Conservation (phyloP, 139 green algal genomes). For the Nannochloris sp. region DNA sequence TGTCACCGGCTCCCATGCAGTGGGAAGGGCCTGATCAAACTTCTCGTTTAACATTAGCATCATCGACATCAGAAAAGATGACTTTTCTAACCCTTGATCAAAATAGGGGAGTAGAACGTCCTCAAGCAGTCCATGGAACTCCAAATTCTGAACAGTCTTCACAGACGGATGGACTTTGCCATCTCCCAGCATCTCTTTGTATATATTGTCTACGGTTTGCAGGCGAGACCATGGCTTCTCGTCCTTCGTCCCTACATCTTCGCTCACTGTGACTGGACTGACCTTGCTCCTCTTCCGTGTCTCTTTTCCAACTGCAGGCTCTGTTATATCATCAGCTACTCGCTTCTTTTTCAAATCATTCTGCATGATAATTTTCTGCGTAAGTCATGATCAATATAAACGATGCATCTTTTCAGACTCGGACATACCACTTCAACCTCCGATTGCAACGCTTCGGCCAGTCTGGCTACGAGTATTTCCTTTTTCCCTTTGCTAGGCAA, state of each 20-base stretch:
- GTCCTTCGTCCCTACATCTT: too few species aligned
- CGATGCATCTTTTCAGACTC: too few species aligned
- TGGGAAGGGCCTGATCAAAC: too few species aligned
- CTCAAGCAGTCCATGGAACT: slow-evolving; percentile 92
- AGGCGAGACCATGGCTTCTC: background rate
- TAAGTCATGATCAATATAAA: too few species aligned
- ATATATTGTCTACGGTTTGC: slow-evolving; percentile 44
- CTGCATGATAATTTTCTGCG: too few species aligned
- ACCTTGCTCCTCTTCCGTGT: too few species aligned
- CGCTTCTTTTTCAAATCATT: too few species aligned
- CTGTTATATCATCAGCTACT: too few species aligned
- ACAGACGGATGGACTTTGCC: background rate
- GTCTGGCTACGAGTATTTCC: slow-evolving; percentile 24
- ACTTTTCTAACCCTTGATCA: slow-evolving; percentile 23
- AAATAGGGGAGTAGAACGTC: slow-evolving; percentile 90
- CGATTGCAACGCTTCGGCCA: background rate
- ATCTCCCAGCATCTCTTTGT: slow-evolving; percentile 46
- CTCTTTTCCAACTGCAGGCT: too few species aligned
- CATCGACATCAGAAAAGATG: slow-evolving; percentile 75
- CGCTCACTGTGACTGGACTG: too few species aligned
- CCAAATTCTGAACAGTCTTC: slow-evolving; percentile 51
- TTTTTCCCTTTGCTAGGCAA: slow-evolving; percentile 30
- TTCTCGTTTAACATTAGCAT: background rate
- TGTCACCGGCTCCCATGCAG: too few species aligned
- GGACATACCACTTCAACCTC: too few species aligned